phyloP scores from a whole-genome alignment of 1,284 basidiomycete genomes.

The Farysia itapuensis region DNA sequence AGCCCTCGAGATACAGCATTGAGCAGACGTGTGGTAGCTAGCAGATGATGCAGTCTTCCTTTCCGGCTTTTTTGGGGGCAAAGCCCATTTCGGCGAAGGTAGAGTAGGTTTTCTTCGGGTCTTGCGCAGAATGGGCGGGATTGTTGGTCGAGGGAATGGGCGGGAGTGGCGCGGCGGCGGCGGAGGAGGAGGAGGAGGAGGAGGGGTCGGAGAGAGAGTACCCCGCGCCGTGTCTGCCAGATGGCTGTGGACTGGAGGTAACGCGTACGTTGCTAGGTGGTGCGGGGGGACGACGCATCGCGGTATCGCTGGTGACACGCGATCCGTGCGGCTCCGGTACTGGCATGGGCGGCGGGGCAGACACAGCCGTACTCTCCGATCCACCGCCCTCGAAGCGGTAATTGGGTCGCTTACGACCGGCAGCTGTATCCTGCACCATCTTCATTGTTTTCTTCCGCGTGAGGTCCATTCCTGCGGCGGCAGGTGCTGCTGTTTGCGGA shows the following conservation, averaged over 20 bases:
- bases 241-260: constrained; percentile 8
- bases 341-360: background rate
- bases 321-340: background rate
- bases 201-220: constrained; percentile 4
- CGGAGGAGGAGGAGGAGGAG: background rate
- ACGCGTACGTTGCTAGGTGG: constrained; percentile 3
- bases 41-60: constrained; percentile 69
- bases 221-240: constrained; percentile 6
- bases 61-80: constrained; percentile 71
- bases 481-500: background rate
- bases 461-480: constrained; percentile 8
- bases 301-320: no score
- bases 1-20: no score
- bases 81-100: constrained; percentile 94
- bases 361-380: background rate
- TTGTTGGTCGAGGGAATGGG: constrained; percentile 6
- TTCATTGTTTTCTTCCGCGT: constrained; percentile 44
- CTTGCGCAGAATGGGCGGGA: background rate
- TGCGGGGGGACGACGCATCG: no score
- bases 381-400: constrained; percentile 5
- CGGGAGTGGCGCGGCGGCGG: constrained; percentile 1
- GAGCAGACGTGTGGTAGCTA: no score
- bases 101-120: constrained; percentile 65
- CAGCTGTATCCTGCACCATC: constrained; percentile 45
- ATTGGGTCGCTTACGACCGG: constrained; percentile 16